Evolutionary conservation across 805 yeast species (phyloP), one percentile per base, ranked within the genome.

Genomic region (Saturnispora ahearnii): DNA sequence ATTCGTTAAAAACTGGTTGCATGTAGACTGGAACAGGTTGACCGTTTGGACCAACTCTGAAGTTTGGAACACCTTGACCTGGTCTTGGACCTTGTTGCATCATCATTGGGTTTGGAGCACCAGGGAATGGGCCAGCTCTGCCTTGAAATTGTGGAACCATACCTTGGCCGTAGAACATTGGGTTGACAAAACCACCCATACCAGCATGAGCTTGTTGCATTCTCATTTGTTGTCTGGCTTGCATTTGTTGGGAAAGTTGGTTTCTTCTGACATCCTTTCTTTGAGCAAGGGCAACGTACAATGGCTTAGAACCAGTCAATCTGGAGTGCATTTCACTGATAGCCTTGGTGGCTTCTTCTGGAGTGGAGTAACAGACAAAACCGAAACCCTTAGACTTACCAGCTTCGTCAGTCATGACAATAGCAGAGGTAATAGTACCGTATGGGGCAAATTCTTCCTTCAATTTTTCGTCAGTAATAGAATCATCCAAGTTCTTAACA

Each of bases 261-360:
- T 87, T 80, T 70, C 96, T 85, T 81, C 99, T 89, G 52, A 88
- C 96, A 62, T 91, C 99, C 77, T 88, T 91, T 73, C 96, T 87
- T 81, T 93, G 99, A 62, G 99, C 99, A 66, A 93, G 82, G 54
- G 97, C 96, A 73, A 93, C 99, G 70, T 91, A 93, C 67, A 93
- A 78, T 64, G 98, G 99, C 80, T 93, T 93, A 68, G 90, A 88
- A 61, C 81, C 83, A 62, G 93, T 81, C 84, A 91, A 85, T 69
- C 89, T 86, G 75, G 89, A 96, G 81, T 91, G 89, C 96, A 91
- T 90, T 78, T 91, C 99, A 62, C 91, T 79, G 69, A 91, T 88
- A 58, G 99, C 99, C 76, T 88, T 89, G 64, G 96, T 87, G 61
- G 99, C 99, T 81, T 93, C 99, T 72, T 93, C 99, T 66, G 98